Evolutionary conservation across 2,329 filamentous ascomycete species (phyloP), one percentile per base, ranked within the genome.

Genomic region (Fonsecaea erecta): DNA sequence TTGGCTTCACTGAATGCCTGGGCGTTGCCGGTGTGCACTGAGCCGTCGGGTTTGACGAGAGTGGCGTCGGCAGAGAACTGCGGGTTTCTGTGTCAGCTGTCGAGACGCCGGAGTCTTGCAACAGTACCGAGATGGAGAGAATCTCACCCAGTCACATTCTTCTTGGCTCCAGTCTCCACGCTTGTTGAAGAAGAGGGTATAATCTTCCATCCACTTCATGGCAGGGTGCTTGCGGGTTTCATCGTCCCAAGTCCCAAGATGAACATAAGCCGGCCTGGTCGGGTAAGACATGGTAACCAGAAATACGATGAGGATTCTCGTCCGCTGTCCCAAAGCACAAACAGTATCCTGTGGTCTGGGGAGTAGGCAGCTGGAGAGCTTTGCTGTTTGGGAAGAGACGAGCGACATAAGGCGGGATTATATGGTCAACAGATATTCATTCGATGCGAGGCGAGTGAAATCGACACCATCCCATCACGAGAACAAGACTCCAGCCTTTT

Each of bases 161-260:
- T 43, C 58, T 30, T 65, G 24, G 11, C 62, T 52, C 67, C 67
- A 69, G 26, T 46, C 34, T 28, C 30, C 61, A 24, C 62, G 63
- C 34, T 57, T 43, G 53, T 68, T 68, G 62, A 65, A 64, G 37
- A 46, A 53, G 34, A 56, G 30, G 18, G 68, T 71, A 26, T 68
- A 70, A 28, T 66, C 62, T 52, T 70, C 66, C 66, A 71, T 70
- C 64, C 64, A 71, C 43, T 70, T 68, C 70, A 70, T 70, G 2
- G 70, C 70, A 3, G 70, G 68, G 52, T 70, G 70, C 30, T 54
- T 55, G 28, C 68, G 61, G 8, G 68, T 67, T 32, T 63, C 61
- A 40, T 66, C 68, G 37, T 70, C 68, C 70, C 68, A 70, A 18
- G 59, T 61, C 28, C 68, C 70, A 16, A 56, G 16, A 46, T 70